A percentile compares a stretch with the other conserved stretches of the same genome.
These are phyloP conservation scores for Gloeopeniophorella convolvens DNA, from an alignment of 768 basidiomycete species.

Conservation along the genomic window DNA sequence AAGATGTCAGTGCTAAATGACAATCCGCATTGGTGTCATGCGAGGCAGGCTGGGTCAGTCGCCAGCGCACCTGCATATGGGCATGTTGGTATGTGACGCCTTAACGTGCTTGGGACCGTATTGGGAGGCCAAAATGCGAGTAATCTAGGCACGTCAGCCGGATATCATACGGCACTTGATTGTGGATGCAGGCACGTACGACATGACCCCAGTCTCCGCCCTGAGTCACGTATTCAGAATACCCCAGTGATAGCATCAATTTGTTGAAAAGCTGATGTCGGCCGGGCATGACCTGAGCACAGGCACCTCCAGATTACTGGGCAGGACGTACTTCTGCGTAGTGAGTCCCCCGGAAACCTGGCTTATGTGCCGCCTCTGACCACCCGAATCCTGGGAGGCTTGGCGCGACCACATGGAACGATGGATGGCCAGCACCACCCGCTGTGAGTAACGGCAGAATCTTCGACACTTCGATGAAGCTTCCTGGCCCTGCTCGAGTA, in stretches of 20 bases:
- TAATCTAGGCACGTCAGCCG: too few species aligned
- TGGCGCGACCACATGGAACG: constrained; percentile 48
- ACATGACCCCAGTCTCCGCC: constrained; percentile 43
- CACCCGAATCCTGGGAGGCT: constrained; percentile 52
- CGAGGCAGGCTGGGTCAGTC: not conserved
- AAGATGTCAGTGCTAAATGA: too few species aligned
- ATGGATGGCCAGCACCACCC: constrained; percentile 35
- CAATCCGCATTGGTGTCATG: not conserved
- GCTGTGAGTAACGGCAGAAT: constrained; percentile 40
- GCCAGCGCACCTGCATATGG: constrained; percentile 19
- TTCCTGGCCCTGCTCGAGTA: constrained; percentile 42
- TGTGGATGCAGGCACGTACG: constrained; percentile 22
- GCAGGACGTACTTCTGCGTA: constrained; percentile 47
- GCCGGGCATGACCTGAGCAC: not conserved
- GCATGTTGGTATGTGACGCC: constrained; percentile 31
- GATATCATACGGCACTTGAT: not conserved
- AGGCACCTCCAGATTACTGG: not conserved
- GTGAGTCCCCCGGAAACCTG: constrained; percentile 43
- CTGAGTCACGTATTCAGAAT: constrained; percentile 35
- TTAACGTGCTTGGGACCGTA: constrained; percentile 29
- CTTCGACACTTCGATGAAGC: constrained; percentile 45
- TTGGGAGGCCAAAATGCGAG: constrained; percentile 20
- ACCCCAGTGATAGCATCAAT: constrained; percentile 24
- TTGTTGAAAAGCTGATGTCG: constrained; percentile 17
- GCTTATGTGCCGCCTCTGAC: constrained; percentile 44